Percentiles rank a stretch among this genome's conserved stretches.
Conservation (phyloP, 257 asterid genomes). For the Solanum okadae region DNA sequence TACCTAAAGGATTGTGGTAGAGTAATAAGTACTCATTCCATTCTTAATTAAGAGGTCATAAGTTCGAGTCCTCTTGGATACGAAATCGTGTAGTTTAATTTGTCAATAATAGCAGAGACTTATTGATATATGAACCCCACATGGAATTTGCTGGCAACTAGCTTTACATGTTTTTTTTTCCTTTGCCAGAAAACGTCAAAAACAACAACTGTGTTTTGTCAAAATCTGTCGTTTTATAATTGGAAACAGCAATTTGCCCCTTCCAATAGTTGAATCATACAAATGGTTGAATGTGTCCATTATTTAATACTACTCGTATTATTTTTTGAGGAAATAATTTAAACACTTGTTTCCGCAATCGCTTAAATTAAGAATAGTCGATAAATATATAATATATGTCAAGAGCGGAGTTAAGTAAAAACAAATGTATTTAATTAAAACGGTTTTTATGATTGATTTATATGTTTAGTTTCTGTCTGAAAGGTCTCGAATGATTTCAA, state of each 20-base stretch:
- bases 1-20: no score
- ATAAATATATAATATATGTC: background rate
- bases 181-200: background rate
- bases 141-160: background rate
- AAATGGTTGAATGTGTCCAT: background rate
- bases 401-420: background rate
- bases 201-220: background rate
- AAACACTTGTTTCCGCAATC: background rate
- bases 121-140: background rate
- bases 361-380: background rate
- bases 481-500: no score
- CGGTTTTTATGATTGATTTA: no score
- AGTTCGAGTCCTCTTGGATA: no score
- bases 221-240: background rate
- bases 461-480: no score
- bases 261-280: background rate
- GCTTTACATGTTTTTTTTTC: background rate
- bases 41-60: no score
- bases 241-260: background rate
- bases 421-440: background rate
- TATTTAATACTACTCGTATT: background rate
- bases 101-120: background rate
- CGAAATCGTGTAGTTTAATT: no score
- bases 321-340: background rate
- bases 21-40: no score